phyloP scores from a whole-genome alignment of 768 basidiomycete species.

The Cyathus striatus region DNA sequence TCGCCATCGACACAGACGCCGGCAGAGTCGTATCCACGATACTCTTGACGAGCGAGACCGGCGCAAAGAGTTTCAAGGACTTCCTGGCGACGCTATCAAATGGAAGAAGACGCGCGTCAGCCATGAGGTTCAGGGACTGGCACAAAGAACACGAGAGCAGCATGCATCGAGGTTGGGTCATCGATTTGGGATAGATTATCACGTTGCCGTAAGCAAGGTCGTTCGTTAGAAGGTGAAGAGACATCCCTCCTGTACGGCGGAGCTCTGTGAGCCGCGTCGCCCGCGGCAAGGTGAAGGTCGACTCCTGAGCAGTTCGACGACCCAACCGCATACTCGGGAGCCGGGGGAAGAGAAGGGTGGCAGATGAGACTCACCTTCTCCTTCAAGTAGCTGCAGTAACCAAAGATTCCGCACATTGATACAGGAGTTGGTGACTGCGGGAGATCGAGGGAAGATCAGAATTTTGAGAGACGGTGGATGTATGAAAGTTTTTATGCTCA shows the following conservation, averaged over 20 bases:
- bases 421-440: not conserved
- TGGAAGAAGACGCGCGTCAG: slow-evolving; percentile 6
- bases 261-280: too few relatives aligned
- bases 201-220: not conserved
- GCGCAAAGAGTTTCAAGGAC: slow-evolving; percentile 87
- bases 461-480: too few relatives aligned
- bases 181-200: not conserved
- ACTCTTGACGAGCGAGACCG: slow-evolving; percentile 93
- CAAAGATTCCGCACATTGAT: slow-evolving; percentile 93
- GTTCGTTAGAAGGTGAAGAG: too few relatives aligned
- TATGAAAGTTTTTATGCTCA: too few relatives aligned
- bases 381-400: slow-evolving; percentile 89
- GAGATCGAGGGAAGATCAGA: too few relatives aligned
- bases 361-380: slow-evolving; percentile 68
- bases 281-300: not conserved
- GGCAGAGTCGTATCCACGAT: slow-evolving; percentile 97
- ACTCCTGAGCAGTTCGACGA: too few relatives aligned
- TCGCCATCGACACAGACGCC: slow-evolving; percentile 91
- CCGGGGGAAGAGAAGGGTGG: slow-evolving; percentile 2
- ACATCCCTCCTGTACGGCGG: too few relatives aligned
- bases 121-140: slow-evolving; percentile 2
- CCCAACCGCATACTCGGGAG: not conserved
- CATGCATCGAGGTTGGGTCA: slow-evolving; percentile 1
- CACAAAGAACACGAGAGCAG: not conserved
- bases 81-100: slow-evolving; percentile 74